Percentiles rank a stretch among this genome's conserved stretches.
These are phyloP conservation scores for Fusarium domesticum DNA, from an alignment of 2,329 filamentous ascomycete genomes.

Conservation along the genomic window DNA sequence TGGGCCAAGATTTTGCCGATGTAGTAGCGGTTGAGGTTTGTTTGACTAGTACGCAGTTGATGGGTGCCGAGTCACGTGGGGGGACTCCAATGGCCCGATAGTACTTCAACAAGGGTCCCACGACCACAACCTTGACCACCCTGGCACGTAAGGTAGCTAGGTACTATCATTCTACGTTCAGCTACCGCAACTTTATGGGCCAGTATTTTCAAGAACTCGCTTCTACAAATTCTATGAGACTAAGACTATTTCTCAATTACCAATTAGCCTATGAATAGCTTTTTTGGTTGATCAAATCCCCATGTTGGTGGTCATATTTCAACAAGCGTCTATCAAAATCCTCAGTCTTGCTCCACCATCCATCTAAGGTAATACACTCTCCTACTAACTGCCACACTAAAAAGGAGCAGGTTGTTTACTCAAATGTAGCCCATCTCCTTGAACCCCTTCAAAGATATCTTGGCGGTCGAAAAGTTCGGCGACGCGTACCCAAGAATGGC, in stretches of 20 bases:
- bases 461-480: background rate
- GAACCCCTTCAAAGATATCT: background rate
- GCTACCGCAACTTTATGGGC: too few relatives aligned
- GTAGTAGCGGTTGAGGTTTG: conserved; percentile 24
- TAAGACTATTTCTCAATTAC: background rate
- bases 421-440: background rate
- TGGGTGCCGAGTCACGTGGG: conserved; percentile 30
- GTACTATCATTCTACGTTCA: too few relatives aligned
- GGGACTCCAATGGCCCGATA: too few relatives aligned
- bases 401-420: background rate
- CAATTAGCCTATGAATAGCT: background rate
- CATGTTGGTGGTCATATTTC: background rate
- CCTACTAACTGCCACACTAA: background rate
- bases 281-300: background rate
- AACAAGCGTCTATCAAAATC: background rate
- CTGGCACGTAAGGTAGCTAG: too few relatives aligned
- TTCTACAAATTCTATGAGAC: too few relatives aligned
- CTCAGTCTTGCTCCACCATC: background rate
- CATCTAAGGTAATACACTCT: background rate
- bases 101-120: too few relatives aligned
- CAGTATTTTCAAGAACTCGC: too few relatives aligned
- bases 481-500: background rate
- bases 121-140: too few relatives aligned
- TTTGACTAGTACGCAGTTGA: conserved; percentile 5
- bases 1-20: conserved; percentile 5